Evolutionary conservation across 2,329 filamentous ascomycete genomes (phyloP).

Genomic region (Diaporthe batatas): DNA sequence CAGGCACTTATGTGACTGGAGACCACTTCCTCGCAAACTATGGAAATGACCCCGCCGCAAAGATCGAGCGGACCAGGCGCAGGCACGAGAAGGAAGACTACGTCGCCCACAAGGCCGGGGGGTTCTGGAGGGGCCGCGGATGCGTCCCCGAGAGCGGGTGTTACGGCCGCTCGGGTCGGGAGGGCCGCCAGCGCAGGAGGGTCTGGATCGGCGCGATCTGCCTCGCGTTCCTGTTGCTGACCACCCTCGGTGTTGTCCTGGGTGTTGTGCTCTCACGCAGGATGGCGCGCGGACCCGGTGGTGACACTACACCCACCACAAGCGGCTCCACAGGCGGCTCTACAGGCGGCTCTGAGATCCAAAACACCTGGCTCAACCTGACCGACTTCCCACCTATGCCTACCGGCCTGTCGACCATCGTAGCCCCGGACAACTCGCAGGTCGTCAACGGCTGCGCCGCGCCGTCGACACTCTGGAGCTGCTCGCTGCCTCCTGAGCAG

Average conservation of each 20-base stretch:
- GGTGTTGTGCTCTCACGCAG: constrained; percentile 55
- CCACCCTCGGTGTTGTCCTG: constrained; percentile 70
- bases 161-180: constrained; percentile 72
- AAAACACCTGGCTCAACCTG: constrained; percentile 80
- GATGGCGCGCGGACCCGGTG: not conserved
- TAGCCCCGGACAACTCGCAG: constrained; percentile 76
- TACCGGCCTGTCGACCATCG: constrained; percentile 83
- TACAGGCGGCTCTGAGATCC: constrained; percentile 21
- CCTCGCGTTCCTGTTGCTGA: constrained; percentile 63
- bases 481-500: constrained; percentile 83
- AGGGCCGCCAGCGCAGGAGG: constrained; percentile 73
- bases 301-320: constrained; percentile 21
- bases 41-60: constrained; percentile 56
- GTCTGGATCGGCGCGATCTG: constrained; percentile 67
- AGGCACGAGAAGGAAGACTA: constrained; percentile 77
- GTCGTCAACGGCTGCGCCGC: constrained; percentile 78
- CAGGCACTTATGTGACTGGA: constrained; percentile 61
- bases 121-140: constrained; percentile 75
- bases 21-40: constrained; percentile 58
- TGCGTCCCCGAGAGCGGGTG: constrained; percentile 74
- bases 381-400: constrained; percentile 90
- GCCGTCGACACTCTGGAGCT: constrained; percentile 86
- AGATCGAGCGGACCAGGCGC: constrained; percentile 64
- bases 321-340: constrained; percentile 20
- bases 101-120: constrained; percentile 67